Base-by-base conservation (phyloP, 495 filamentous ascomycete genomes). In the Aspergillus cristatus region DNA sequence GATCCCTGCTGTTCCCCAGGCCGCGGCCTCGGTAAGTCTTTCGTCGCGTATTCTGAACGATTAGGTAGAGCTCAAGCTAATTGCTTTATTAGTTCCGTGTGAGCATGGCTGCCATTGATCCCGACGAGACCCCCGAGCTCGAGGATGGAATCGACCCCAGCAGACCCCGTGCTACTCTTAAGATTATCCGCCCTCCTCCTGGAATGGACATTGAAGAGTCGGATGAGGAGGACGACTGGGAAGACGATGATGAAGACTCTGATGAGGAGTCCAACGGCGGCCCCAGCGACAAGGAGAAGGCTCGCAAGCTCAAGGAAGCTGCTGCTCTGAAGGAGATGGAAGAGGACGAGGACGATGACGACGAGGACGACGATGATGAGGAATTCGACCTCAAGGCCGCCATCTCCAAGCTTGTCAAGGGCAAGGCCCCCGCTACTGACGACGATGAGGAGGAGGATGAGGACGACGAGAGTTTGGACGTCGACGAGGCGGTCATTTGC, bases 21-120 rank as follows among this genome's bases (percentile, higher is more conserved):
- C 83, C 53, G 81, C 82, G 46, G 84, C 84, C 32, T 83, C 83
- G 59, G 88, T 95, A 62, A 69, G 87, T 81, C 26, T 18, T 28
- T 3, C 7, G 15, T 32, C 7, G 2, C 30, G 8, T 34, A 12
- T 5, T n/a, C 8, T 13, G 14, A 13, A 36, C 16, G 34, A 28
- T 34, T 32, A 8, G 20, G 4, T 24, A 10, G 8, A 3, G 32
- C 18, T 37, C 28, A 15, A 16, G 14, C 41, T 26, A 16, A 30
- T 26, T 31, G 33, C 28, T 28, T 13, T 1, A 18, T 18, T 35
- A 28, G 89, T 87, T 94, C 67, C 88, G 85, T 51, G 82, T 99
- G 47, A 96, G 86, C 52, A 99, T 99, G 91, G 91, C 93, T 50
- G 91, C 91, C 50, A 80, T 99, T 51, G 89, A 99, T 58, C 91